These are phyloP conservation scores for Sungouiella blattae DNA, from an alignment of 805 yeast genomes.

Conservation along the genomic window DNA sequence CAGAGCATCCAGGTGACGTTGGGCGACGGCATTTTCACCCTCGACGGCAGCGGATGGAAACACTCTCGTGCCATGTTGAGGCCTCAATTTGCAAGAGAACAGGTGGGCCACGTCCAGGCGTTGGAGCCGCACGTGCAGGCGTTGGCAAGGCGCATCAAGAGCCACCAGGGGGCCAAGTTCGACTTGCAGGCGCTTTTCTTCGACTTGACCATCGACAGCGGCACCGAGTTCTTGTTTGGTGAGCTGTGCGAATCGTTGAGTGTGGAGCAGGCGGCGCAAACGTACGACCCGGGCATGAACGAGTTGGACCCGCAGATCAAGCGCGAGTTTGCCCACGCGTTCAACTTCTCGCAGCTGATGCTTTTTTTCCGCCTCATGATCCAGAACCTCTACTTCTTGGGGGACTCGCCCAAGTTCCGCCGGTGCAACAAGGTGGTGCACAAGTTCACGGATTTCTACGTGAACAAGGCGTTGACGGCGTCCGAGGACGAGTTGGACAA, in stretches of 20 bases:
- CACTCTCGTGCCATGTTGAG: slow-evolving; percentile 27
- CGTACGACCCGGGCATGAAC: neutral
- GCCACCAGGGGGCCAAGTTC: slow-evolving; percentile 6
- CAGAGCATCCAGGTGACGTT: slow-evolving; percentile 17
- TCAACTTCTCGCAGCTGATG: slow-evolving; percentile 12
- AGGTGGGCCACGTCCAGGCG: slow-evolving; percentile 22
- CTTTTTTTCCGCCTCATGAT: slow-evolving; percentile 10
- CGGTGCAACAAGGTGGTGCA: slow-evolving; percentile 12
- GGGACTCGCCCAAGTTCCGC: slow-evolving; percentile 8
- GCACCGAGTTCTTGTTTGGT: slow-evolving; percentile 16
- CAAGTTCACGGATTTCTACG: slow-evolving; percentile 29
- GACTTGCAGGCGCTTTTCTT: slow-evolving; percentile 15
- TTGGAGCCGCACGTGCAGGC: slow-evolving; percentile 23
- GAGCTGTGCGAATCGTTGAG: slow-evolving; percentile 14
- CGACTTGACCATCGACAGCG: slow-evolving; percentile 16
- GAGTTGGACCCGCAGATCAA: slow-evolving; percentile 8
- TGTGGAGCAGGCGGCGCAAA: slow-evolving; percentile 6
- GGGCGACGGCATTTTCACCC: slow-evolving; percentile 27
- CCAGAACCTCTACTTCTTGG: slow-evolving; percentile 13
- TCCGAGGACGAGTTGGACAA: slow-evolving; percentile 28
- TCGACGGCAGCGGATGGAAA: slow-evolving; percentile 28
- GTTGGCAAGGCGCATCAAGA: slow-evolving; percentile 14
- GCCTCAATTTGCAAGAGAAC: slow-evolving; percentile 27
- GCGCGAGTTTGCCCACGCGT: slow-evolving; percentile 11
- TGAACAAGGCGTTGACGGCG: slow-evolving; percentile 32